Evolutionary conservation across 2,329 filamentous ascomycete genomes (phyloP).

Genomic region (Colletotrichum truncatum): DNA sequence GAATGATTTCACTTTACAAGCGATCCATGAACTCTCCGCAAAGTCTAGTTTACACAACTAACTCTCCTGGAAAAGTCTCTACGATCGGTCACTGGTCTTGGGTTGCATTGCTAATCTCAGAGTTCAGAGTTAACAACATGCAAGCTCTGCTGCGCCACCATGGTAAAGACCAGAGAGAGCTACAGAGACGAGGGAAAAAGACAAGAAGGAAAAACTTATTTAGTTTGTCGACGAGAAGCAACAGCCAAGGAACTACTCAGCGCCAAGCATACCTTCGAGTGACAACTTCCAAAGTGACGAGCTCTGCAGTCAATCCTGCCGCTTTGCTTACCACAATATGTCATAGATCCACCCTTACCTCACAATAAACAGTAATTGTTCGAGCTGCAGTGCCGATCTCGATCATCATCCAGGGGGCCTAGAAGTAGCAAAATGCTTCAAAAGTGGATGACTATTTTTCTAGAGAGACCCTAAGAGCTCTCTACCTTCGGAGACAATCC

Average conservation of each 20-base stretch:
- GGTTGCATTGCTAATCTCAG: slow-evolving; percentile 4
- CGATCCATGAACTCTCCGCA: slow-evolving; percentile 5
- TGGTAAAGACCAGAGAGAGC: neutral
- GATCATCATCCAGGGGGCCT: neutral
- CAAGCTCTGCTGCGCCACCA: slow-evolving; percentile 14
- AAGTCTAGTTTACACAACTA: neutral
- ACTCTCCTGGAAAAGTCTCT: neutral
- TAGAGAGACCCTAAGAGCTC: neutral
- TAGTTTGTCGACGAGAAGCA: neutral
- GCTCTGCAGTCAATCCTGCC: neutral
- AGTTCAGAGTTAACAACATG: slow-evolving; percentile 5
- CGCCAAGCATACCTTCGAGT: neutral
- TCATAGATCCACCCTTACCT: neutral
- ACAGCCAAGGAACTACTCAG: neutral
- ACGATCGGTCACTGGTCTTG: neutral
- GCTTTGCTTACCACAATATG: neutral
- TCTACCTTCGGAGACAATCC: neutral
- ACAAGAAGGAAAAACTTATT: neutral
- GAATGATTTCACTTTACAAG: slow-evolving; percentile 5
- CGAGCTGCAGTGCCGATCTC: neutral
- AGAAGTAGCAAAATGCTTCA: neutral
- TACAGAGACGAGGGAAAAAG: neutral
- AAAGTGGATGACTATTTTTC: neutral
- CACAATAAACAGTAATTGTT: neutral
- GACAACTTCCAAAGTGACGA: neutral